Evolutionary conservation across 2,329 filamentous ascomycete species (phyloP), one percentile per base, ranked within the genome.

Genomic region (Exophiala mesophila): DNA sequence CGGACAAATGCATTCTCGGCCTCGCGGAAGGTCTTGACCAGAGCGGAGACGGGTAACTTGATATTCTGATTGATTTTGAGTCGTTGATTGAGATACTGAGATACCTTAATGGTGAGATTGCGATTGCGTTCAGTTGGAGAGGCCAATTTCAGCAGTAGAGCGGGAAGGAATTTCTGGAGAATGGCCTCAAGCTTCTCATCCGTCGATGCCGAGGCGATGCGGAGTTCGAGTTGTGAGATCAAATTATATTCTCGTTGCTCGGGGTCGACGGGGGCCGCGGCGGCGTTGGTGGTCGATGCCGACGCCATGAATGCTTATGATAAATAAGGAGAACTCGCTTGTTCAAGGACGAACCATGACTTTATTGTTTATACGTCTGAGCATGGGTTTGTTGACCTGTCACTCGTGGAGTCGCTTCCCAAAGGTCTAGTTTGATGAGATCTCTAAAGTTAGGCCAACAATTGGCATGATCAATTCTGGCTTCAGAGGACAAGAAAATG

Each of bases 21-120:
- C 16, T 85, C 78, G 63, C 94, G 94, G 72, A 94, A 96, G 62
- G 97, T 92, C 55, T 88, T 83, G 41, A 97, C 65, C 13, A 98
- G 73, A 12, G 82, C 79, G n/a, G 79, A 76, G 9, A 97, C 88
- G 0, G 92, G 92, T 4, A 98, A 71, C 40, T 89, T 74, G 51
- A 96, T 80, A 6, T 73, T 71, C 44, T 71, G 72, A 60, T 70
- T 67, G 52, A 75, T 66, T 59, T 79, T 75, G 52, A 80, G 71
- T 45, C 79, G 68, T 13, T 79, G 80, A 58, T 82, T 85, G 64
- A 86, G 67, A 66, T 87, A 83, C 60, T 84, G 80, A 59, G 82
- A 85, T 51, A 85, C 73, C 19, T 78, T 72, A 46, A 85, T 80
- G 52, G 85, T 78, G 68, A 90, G 92, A 56, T 83, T 83, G 56